Evolutionary conservation across 1,284 basidiomycete genomes (phyloP), one percentile per base, ranked within the genome.

Genomic region (Peniophora sp.): DNA sequence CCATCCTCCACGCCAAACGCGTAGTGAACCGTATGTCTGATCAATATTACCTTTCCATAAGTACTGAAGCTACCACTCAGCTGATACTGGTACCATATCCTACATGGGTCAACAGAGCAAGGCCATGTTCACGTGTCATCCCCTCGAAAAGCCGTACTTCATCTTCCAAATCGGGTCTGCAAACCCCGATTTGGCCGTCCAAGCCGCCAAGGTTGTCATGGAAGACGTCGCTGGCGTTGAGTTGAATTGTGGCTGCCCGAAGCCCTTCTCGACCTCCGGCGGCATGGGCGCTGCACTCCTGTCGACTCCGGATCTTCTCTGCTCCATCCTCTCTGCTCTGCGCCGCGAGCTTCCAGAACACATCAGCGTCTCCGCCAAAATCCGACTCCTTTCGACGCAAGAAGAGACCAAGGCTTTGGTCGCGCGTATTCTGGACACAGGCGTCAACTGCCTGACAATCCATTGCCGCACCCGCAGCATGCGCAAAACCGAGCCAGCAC

Each of bases 221-320:
- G 75, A 90, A 48, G 97, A 99, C 62, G 86, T 99, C 15, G 85
- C 93, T 0, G 97, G 95, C 18, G 80, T 99, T 61, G 94, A 96
- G 66, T 81, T 97, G 56, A 97, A 96, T 66, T 97, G 94, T 61
- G 97, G 92, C 0, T 95, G 92, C 64, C 94, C 94, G 0, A 97
- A 97, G 62, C 88, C 93, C 1, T 99, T 99, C 68, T 96, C 92
- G 18, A 94, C 94, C 0, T 90, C 94, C 60, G 73, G 86, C 0
- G 96, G 97, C 0, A 98, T 99, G 95, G 97, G 97, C 17, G 95
- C 97, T 1, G 95, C 93, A 11, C 75, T 99, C 14, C 82, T 99
- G 46, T 85, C 88, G 5, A 95, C 88, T 37, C 94, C 97, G 0
- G 93, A 97, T 62, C 71, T 94, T 18, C 77, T 99, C 11, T 95